phyloP scores from a whole-genome alignment of 169 alveolate species.

The Miamiensis avidus region DNA sequence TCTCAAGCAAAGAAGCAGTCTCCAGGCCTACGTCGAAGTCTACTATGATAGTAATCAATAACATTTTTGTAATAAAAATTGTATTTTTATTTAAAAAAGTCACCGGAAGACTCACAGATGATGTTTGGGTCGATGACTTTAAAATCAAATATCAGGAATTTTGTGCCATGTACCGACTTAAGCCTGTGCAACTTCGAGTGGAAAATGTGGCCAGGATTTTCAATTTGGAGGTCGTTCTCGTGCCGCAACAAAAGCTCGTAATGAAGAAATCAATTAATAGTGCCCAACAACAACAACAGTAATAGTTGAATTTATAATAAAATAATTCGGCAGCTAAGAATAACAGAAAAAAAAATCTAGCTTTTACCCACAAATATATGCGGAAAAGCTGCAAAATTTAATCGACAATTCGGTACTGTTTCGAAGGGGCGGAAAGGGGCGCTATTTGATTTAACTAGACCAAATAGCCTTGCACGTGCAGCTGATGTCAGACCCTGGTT shows the following conservation, averaged over 20 bases:
- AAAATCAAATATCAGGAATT: neutral
- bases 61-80: no score
- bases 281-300: no score
- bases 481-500: neutral
- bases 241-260: neutral
- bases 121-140: neutral
- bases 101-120: neutral
- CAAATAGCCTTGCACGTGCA: neutral
- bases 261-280: no score
- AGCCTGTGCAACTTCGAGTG: neutral
- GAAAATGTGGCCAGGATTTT: neutral
- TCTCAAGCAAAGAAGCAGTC: neutral
- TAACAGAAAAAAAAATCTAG: no score
- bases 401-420: neutral
- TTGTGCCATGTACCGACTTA: neutral
- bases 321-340: no score
- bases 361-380: neutral
- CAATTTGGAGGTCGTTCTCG: neutral
- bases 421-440: neutral
- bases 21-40: neutral
- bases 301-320: no score
- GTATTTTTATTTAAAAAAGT: no score
- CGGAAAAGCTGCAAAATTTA: no score
- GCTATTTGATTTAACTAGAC: neutral
- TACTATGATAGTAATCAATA: neutral